Evolutionary conservation across 805 yeast genomes (phyloP), one percentile per base, ranked within the genome.

Genomic region (Metschnikowia cerradonensis): DNA sequence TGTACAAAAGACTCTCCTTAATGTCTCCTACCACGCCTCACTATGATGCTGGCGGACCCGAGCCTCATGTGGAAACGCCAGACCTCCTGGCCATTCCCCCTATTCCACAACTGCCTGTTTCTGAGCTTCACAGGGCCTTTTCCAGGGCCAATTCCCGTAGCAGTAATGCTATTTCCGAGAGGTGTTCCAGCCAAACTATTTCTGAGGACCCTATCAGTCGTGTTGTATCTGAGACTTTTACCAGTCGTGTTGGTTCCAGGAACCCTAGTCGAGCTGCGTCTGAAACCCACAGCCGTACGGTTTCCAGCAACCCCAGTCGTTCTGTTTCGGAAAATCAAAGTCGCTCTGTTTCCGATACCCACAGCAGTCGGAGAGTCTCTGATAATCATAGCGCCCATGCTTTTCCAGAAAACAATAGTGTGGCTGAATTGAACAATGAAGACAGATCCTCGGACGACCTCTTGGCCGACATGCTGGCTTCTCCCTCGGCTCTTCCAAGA

Each of bases 401-500:
- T 23, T 14, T 35, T 11, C 17, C 22, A 19, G 45, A 32, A 22
- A 38, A 32, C 34, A 23, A 11, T 36, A 37, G 20, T 30, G 32
- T 15, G 17, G 41, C 11, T 20, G 17, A 15, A 3, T 20, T 34
- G 17, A n/a, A 26, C 37, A 20, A 15, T 22, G 35, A 19, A 17
- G 43, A 13, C 35, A 35, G n/a, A 6, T 14, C 47, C 17, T 30
- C 23, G 4, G 43, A 30, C 30, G 22, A 8, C 11, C 17, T 19
- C 10, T 15, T 33, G 36, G 45, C 50, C 23, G 44, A 19, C n/a
- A 31, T 17, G 2, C 55, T 34, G 26, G 47, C n/a, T 17, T 48
- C 56, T 13, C 50, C 52, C 7, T 43, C 49, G 13, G 40, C 43
- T 1, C 50, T 55, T 39, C 82, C 81, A 6, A 62, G 81, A 30